Base-by-base conservation (phyloP, 2,329 filamentous ascomycete species). In the Ophiocordyceps camponoti-saundersi region DNA sequence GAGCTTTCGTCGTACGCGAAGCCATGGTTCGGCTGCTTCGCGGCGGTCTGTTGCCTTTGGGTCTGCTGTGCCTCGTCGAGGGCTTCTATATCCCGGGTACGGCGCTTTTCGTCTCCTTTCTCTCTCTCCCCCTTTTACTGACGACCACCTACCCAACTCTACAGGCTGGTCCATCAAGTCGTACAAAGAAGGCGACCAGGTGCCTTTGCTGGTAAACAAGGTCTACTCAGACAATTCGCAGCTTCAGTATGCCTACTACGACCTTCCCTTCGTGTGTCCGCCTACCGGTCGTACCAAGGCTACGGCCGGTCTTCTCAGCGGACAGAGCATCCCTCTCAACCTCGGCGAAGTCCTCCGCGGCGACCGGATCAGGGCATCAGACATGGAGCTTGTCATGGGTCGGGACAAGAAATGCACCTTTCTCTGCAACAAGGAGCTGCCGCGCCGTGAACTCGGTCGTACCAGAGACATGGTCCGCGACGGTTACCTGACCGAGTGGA, bases 401-500 rank as follows among this genome's bases (percentile, higher is more conserved):
- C 75, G 80, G 53, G 85, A 93, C 57, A 74, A 80, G 47, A 71
- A 82, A 56, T 88, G 82, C 54, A 77, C 74, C 50, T 74, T 80
- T 54, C 73, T 94, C 12, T 92, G 88, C 65, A 82, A 73, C 36
- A 73, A 72, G 45, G 72, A 81, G 47, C 69, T 92, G 16, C 74
- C 75, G 51, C 72, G 76, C 39, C 69, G 70, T 43, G 82, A 80
- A 44, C 62, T 93, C 48, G 72, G 74, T 54, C 75, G 78, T 59
- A 82, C 84, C 5, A 76, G 75, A 54, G 71, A 88, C 51, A 66
- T 94, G 56, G 80, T 94, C 39, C 75, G 74, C 50, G 76, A 88
- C 46, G 85, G 83, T 34, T 93, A 92, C 61, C 79, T 92, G n/a
- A 80, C 81, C 2, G 87, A 94, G 63, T 94, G 87, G 88, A 93